Evolutionary conservation across 805 yeast species (phyloP).

Genomic region (Saturnispora dispora): DNA sequence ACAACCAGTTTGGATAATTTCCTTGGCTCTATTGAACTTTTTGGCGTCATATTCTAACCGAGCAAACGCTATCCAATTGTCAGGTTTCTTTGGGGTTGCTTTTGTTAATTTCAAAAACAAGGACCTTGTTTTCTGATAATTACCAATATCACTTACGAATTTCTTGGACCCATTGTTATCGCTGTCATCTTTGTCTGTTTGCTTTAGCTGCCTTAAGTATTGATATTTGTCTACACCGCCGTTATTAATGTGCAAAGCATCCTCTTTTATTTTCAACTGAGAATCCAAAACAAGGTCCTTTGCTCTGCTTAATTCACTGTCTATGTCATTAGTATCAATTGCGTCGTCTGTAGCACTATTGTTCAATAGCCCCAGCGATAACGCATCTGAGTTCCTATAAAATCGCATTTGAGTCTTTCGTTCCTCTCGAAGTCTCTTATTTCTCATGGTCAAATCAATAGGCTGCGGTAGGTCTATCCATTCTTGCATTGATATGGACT

Average conservation of each 20-base stretch:
- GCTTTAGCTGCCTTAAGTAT: slow-evolving; percentile 34
- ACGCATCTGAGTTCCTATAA: slow-evolving; percentile 76
- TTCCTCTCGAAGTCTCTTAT: slow-evolving; percentile 60
- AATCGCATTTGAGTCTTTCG: slow-evolving; percentile 56
- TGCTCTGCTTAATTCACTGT: slow-evolving; percentile 51
- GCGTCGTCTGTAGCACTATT: slow-evolving; percentile 21
- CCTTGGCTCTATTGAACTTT: slow-evolving; percentile 47
- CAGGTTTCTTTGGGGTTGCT: slow-evolving; percentile 63
- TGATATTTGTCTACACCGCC: slow-evolving; percentile 31
- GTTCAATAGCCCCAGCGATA: slow-evolving; percentile 33
- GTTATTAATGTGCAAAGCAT: slow-evolving; percentile 12
- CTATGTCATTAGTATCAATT: slow-evolving; percentile 19
- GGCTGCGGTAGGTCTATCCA: slow-evolving; percentile 86
- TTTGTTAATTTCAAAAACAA: slow-evolving; percentile 60
- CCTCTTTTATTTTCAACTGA: slow-evolving; percentile 39
- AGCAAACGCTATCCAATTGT: slow-evolving; percentile 84
- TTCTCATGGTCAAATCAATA: slow-evolving; percentile 73
- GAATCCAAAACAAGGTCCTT: slow-evolving; percentile 49
- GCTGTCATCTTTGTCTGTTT: slow-evolving; percentile 1
- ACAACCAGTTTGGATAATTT: slow-evolving; percentile 68
- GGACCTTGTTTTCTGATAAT: slow-evolving; percentile 47
- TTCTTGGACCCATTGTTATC: slow-evolving; percentile 13
- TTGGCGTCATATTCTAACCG: slow-evolving; percentile 61
- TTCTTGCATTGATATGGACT: slow-evolving; percentile 52
- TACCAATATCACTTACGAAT: slow-evolving; percentile 35